Conservation (phyloP, 768 basidiomycete genomes). For the Boletus tylopilopsis region DNA sequence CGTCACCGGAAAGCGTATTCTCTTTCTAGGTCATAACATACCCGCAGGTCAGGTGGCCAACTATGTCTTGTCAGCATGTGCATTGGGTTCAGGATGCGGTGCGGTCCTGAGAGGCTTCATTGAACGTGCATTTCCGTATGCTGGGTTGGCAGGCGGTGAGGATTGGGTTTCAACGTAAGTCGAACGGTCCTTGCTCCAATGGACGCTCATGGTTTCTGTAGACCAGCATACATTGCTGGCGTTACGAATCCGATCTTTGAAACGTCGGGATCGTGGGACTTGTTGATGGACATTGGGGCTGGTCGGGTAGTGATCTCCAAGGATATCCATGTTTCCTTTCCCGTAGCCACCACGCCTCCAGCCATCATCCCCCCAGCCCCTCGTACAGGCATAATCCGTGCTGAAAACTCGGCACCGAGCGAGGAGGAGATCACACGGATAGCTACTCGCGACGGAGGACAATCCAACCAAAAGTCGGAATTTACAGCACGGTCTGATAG, state of each 20-base stretch:
- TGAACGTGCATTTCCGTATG: conserved; percentile 92
- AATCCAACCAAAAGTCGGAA: conserved; percentile 51
- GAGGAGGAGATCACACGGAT: conserved; percentile 70
- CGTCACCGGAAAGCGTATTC: conserved; percentile 91
- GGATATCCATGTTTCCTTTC: conserved; percentile 66
- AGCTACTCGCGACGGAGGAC: conserved; percentile 45
- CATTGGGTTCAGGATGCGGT: conserved; percentile 89
- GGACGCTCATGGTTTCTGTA: conserved; percentile 28
- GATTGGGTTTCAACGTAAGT: conserved; percentile 88
- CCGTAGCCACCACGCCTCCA: conserved; percentile 39
- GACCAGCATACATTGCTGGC: conserved; percentile 92
- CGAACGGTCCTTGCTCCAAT: not conserved
- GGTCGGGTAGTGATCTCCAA: conserved; percentile 85
- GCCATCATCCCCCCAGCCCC: conserved; percentile 43
- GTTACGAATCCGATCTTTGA: conserved; percentile 98
- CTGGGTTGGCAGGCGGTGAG: conserved; percentile 82
- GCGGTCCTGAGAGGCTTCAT: conserved; percentile 80
- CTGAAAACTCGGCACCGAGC: conserved; percentile 57
- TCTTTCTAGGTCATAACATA: conserved; percentile 87
- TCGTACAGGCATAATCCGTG: conserved; percentile 60
- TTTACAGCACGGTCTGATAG: conserved; percentile 54
- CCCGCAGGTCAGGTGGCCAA: conserved; percentile 89
- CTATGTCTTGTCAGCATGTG: conserved; percentile 92
- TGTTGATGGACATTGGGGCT: conserved; percentile 86
- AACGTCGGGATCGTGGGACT: conserved; percentile 82